Percentiles rank a stretch among this genome's conserved stretches.
phyloP scores from a whole-genome alignment of 306 rosid species.

The Gleditsia sinensis region DNA sequence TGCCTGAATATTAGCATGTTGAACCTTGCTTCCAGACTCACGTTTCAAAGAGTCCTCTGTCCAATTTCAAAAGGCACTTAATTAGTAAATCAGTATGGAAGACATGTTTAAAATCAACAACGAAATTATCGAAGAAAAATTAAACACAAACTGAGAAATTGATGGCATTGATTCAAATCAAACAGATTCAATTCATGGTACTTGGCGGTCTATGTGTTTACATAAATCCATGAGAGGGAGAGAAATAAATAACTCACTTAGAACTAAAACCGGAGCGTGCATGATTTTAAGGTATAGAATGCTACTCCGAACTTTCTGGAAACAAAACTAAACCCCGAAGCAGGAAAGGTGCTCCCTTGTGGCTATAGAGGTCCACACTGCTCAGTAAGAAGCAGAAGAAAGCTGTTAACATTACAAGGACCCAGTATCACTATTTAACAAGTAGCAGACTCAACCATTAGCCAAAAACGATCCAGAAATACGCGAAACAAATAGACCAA shows the following conservation, averaged over 20 bases:
- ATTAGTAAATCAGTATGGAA: background rate
- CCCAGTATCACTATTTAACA: background rate
- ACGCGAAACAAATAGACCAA: background rate
- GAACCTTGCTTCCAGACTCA: constrained; percentile 82
- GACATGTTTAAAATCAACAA: background rate
- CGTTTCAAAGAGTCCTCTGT: constrained; percentile 83
- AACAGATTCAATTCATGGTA: constrained; percentile 6
- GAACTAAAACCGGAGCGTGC: constrained; percentile 55
- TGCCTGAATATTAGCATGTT: constrained; percentile 82
- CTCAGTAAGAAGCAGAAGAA: background rate
- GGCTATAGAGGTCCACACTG: background rate
- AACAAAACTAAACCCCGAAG: constrained; percentile 11
- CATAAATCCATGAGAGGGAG: background rate
- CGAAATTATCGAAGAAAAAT: background rate
- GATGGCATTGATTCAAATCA: background rate
- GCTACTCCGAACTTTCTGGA: background rate
- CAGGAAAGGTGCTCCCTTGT: constrained; percentile 10
- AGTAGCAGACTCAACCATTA: background rate
- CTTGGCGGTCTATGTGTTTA: background rate
- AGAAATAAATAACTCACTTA: constrained; percentile 24
- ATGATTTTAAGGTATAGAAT: constrained; percentile 38
- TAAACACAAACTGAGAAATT: background rate
- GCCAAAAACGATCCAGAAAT: background rate
- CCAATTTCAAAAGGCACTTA: constrained; percentile 19
- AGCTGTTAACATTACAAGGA: background rate